phyloP scores from a whole-genome alignment of 2,329 filamentous ascomycete genomes.

The Cadophora gregata region DNA sequence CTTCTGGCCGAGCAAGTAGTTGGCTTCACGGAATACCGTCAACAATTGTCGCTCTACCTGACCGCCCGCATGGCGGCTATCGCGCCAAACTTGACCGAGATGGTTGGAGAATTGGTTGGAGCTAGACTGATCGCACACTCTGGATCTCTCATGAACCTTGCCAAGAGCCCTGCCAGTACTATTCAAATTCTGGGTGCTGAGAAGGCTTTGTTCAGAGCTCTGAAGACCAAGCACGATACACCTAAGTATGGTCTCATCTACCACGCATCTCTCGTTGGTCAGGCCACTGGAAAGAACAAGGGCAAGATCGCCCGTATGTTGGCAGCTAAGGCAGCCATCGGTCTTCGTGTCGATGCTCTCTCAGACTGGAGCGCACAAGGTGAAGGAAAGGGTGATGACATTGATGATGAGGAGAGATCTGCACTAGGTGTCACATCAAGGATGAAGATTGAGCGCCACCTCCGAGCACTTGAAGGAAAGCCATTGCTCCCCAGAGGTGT shows the following conservation, averaged over 20 bases:
- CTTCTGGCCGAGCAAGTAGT: slow-evolving; percentile 93
- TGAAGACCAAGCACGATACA: slow-evolving; percentile 99
- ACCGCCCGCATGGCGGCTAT: slow-evolving; percentile 95
- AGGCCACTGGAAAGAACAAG: slow-evolving; percentile 98
- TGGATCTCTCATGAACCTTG: slow-evolving; percentile 91
- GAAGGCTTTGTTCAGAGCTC: slow-evolving; percentile 96
- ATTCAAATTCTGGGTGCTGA: slow-evolving; percentile 98
- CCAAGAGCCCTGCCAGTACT: slow-evolving; percentile 93
- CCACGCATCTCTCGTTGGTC: slow-evolving; percentile 90
- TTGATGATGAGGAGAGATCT: slow-evolving; percentile 88
- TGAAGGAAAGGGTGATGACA: slow-evolving; percentile 64
- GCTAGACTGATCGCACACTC: slow-evolving; percentile 94
- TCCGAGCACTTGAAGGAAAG: slow-evolving; percentile 87
- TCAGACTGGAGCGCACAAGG: slow-evolving; percentile 76
- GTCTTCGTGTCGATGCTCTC: slow-evolving; percentile 90
- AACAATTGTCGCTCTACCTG: slow-evolving; percentile 87
- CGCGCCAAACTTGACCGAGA: slow-evolving; percentile 90
- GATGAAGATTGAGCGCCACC: slow-evolving; percentile 75
- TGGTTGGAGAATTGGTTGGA: slow-evolving; percentile 92
- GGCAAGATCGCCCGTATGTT: slow-evolving; percentile 98
- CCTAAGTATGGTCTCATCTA: slow-evolving; percentile 98
- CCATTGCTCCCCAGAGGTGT: slow-evolving; percentile 79
- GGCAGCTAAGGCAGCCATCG: slow-evolving; percentile 89
- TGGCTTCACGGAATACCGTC: slow-evolving; percentile 87
- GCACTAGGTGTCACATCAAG: slow-evolving; percentile 77